Evolutionary conservation across 2,329 filamentous ascomycete species (phyloP), one percentile per base, ranked within the genome.

Genomic region (Epichloe bromicola): DNA sequence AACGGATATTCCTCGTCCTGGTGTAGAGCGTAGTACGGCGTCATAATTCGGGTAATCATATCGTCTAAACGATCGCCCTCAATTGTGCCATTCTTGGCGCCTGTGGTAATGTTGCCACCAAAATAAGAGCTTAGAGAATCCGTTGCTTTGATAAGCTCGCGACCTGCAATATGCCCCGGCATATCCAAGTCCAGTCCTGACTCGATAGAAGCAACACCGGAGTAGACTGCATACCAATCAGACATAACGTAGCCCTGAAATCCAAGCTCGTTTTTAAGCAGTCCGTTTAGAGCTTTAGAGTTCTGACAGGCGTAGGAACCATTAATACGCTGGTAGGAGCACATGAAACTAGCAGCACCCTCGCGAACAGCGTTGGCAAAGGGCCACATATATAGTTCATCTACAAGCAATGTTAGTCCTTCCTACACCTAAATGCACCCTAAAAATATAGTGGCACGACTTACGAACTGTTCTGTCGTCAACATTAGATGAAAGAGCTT

Each of bases 111-210:
- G 74, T 20, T 20, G 19, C 19, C 19, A 20, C 19, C 19, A 20
- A 20, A 20, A 20, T 20, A 20, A 20, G 19, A 20, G 19, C 19
- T 20, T 20, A 20, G 19, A 20, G 19, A 20, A 74, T 1, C 80
- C 80, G 55, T 84, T 82, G 60, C 65, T 10, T 55, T 65, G 0
- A 20, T 20, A 20, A 20, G 19, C 19, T 20, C 19, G 19, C 19
- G 19, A 20, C 19, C 19, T 20, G 19, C 19, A 20, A 20, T 20
- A 20, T 20, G 19, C 19, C 19, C 19, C 19, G 82, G 82, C 84
- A 88, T 87, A 12, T 75, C 76, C 75, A 87, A 80, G 60, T 88
- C 85, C 23, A 89, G 63, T 30, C 85, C 86, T 3, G 82, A 79
- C 50, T 81, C 65, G 1, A 82, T 73, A 7, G 74, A 75, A 1